Evolutionary conservation across 306 rosid genomes (phyloP).

Genomic region (Vigna mungo): DNA sequence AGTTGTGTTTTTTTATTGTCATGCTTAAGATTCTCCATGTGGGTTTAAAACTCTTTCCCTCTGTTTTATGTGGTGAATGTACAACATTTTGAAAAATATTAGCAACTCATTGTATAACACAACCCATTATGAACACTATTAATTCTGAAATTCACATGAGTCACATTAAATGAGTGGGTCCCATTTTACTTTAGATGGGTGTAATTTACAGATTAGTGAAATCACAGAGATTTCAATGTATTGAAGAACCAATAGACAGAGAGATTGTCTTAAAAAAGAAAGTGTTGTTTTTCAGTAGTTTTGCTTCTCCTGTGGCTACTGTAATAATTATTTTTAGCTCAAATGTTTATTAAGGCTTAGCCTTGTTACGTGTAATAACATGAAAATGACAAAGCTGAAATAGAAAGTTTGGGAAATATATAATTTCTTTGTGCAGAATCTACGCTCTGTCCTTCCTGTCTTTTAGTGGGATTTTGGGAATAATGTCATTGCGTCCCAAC

Average conservation of each 20-base stretch:
- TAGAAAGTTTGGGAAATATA: conserved; percentile 24
- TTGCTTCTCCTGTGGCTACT: not conserved
- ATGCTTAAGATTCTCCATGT: conserved; percentile 10
- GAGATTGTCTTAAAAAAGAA: not conserved
- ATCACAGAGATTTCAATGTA: not conserved
- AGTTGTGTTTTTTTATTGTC: not conserved
- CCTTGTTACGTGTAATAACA: conserved; percentile 21
- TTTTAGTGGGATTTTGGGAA: conserved; percentile 36
- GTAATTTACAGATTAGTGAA: not conserved
- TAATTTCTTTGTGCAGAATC: conserved; percentile 35
- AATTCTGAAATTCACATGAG: not conserved
- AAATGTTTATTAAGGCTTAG: not conserved
- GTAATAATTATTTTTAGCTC: not conserved
- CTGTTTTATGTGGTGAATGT: not conserved
- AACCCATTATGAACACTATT: not conserved
- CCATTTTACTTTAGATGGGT: not conserved
- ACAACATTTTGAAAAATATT: not conserved
- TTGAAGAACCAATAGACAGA: not conserved
- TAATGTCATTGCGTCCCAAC: conserved; percentile 46
- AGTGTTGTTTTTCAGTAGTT: not conserved
- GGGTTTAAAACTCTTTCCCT: not conserved
- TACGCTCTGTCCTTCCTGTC: conserved; percentile 37
- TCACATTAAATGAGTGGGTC: conserved; percentile 2
- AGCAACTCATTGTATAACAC: not conserved
- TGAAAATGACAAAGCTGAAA: conserved; percentile 29